A percentile compares a stretch with the other conserved stretches of the same genome.
These are phyloP conservation scores for Phytophthora tubulina DNA, from an alignment of 352 stramenopile species.

Conservation along the genomic window DNA sequence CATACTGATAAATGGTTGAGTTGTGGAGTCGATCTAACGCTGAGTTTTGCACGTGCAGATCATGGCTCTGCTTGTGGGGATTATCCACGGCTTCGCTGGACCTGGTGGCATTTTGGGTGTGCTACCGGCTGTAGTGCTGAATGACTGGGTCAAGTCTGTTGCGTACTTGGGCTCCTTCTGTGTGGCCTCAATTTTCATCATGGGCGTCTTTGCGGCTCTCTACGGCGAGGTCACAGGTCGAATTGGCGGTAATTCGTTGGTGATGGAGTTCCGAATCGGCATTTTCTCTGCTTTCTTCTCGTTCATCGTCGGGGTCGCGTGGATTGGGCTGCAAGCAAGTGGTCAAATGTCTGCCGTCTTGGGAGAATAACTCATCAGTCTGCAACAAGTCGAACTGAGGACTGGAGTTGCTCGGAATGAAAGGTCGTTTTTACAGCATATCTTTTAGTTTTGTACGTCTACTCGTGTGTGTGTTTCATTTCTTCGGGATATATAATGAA, in stretches of 20 bases:
- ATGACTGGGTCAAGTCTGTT: constrained; percentile 68
- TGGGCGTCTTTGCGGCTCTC: constrained; percentile 90
- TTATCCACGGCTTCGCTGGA: constrained; percentile 91
- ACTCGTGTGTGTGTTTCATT: not conserved
- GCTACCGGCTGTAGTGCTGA: constrained; percentile 66
- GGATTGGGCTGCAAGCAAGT: constrained; percentile 77
- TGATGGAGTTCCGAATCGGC: constrained; percentile 74
- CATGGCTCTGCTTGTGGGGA: constrained; percentile 82
- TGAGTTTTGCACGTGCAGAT: constrained; percentile 38
- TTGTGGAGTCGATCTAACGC: not conserved
- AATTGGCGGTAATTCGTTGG: constrained; percentile 58
- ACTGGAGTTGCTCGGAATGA: not conserved
- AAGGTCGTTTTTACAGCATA: constrained; percentile 15
- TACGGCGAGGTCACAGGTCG: constrained; percentile 83
- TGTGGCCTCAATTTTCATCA: constrained; percentile 89
- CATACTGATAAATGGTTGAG: not conserved
- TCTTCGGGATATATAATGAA: not conserved
- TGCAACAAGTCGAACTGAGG: not conserved
- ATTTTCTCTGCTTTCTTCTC: constrained; percentile 82
- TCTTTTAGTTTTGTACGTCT: not conserved
- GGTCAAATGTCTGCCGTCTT: constrained; percentile 81
- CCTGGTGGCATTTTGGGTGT: constrained; percentile 87
- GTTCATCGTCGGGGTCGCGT: constrained; percentile 74
- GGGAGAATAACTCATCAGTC: constrained; percentile 44
- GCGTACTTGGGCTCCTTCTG: constrained; percentile 92